Conservation (phyloP, 2,329 filamentous ascomycete genomes). For the Diaporthe sp. region DNA sequence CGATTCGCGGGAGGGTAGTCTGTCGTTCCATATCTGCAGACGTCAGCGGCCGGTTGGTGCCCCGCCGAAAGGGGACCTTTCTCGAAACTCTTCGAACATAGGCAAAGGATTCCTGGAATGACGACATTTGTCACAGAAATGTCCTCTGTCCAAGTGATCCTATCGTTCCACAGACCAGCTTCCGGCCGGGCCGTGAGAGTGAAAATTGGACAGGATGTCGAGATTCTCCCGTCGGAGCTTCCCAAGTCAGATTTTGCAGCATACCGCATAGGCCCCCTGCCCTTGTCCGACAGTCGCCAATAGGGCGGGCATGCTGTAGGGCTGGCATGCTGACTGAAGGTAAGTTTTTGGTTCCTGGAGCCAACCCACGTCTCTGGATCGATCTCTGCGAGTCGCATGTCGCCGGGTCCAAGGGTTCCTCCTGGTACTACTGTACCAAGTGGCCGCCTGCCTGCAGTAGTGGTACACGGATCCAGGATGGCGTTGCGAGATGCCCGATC, state of each 20-base stretch:
- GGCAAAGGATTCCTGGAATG: not conserved
- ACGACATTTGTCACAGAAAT: not conserved
- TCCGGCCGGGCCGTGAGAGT: conserved; percentile 6
- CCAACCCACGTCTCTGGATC: conserved; percentile 20
- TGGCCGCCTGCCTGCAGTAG: not conserved
- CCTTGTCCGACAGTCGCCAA: conserved; percentile 30
- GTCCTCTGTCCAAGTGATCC: not conserved
- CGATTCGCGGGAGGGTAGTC: conserved; percentile 4
- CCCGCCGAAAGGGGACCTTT: not conserved
- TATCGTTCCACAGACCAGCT: not conserved
- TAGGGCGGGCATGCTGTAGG: conserved; percentile 3
- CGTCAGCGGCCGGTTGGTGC: not conserved
- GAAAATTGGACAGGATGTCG: not conserved
- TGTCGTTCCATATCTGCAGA: conserved; percentile 5
- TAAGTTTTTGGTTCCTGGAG: conserved; percentile 25
- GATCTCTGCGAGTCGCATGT: conserved; percentile 4
- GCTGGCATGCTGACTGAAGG: conserved; percentile 6
- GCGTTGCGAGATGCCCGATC: not conserved
- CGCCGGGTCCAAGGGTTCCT: not conserved
- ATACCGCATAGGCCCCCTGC: conserved; percentile 2
- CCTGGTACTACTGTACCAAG: conserved; percentile 31
- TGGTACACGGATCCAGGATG: not conserved
- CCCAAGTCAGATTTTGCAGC: not conserved
- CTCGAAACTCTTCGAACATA: not conserved
- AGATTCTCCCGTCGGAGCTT: conserved; percentile 4